Base-by-base conservation (phyloP, 768 basidiomycete species). In the Fibroporia radiculosa region DNA sequence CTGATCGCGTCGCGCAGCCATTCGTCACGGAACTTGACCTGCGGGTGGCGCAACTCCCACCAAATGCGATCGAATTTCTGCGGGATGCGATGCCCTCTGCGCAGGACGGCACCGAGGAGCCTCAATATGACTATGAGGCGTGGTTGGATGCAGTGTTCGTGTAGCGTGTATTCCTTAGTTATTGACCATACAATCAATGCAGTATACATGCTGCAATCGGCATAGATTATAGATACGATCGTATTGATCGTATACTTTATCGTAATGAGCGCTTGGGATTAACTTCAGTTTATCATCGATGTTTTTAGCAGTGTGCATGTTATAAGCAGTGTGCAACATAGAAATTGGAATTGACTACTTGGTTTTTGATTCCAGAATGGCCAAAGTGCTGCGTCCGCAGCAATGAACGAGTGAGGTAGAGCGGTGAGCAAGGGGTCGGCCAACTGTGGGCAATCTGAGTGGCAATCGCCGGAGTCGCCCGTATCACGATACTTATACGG, bases 11-110 rank as follows among this genome's bases (percentile, higher is more conserved):
- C 34, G 42, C 58, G 49, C 65, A 96, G 91, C 82, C 86, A 13
- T 93, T 84, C 54, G 83, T 99, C 26, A 95, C 93, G 6, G 95
- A 98, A 63, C 67, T 96, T 26, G 95, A 99, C 60, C 74, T 99
- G 57, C 78, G 82, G 40, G 66, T 93, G 42, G 90, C 91, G 19
- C 78, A 84, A 48, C 70, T 99, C 14, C 86, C 95, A 2, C 67
- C 70, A 6, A 67, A 73, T 44, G 76, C 86, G 0, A 80, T 93
- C 42, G 79, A 84, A 12, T 97, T 93, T 63, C 70, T 98, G 50
- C 75, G 78, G 26, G 78, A 88, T 57, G 82, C 78, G 37, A 85
- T 98, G 78, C 92, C 93, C 1, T 67, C 61, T 37, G 62, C 56
- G 16, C 54, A 57, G 45, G 78, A 73, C 37, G 77, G 69, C 5